Percentiles rank a stretch among this genome's conserved stretches.
These are phyloP conservation scores for Cryphonectria parasitica DNA, from an alignment of 2,329 filamentous ascomycete species.

Conservation along the genomic window DNA sequence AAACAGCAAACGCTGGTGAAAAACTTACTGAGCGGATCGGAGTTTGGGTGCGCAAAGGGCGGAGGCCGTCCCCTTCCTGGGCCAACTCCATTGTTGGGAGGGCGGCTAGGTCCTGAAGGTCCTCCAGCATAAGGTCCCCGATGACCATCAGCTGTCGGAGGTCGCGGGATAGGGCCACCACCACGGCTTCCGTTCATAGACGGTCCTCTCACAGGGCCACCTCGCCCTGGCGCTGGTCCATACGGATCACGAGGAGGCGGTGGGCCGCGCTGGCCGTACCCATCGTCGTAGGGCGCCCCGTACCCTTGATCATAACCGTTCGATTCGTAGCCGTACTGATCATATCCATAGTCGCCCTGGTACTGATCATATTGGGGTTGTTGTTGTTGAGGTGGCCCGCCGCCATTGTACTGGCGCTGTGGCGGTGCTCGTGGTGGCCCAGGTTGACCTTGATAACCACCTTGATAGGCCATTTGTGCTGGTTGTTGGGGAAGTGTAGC, in stretches of 20 bases:
- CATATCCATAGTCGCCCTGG: conserved; percentile 51
- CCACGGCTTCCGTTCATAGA: conserved; percentile 50
- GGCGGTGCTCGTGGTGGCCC: conserved; percentile 45
- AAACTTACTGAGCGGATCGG: conserved; percentile 48
- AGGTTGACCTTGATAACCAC: conserved; percentile 48
- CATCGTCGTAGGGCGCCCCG: conserved; percentile 46
- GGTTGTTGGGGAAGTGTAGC: not conserved
- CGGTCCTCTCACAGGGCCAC: conserved; percentile 46
- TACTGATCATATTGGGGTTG: conserved; percentile 51
- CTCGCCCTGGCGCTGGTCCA: conserved; percentile 43
- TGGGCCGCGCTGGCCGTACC: conserved; percentile 49
- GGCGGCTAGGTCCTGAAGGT: conserved; percentile 39
- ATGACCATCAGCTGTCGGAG: conserved; percentile 44
- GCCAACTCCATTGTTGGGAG: conserved; percentile 36
- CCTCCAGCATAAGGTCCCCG: conserved; percentile 32
- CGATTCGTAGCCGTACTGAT: conserved; percentile 42
- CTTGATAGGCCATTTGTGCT: conserved; percentile 55
- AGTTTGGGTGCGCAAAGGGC: conserved; percentile 42
- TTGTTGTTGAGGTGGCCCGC: conserved; percentile 39
- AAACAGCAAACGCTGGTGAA: conserved; percentile 11
- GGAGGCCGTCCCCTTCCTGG: conserved; percentile 46
- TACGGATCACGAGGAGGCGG: conserved; percentile 51
- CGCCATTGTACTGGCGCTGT: conserved; percentile 42
- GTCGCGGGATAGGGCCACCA: conserved; percentile 49
- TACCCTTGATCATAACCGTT: conserved; percentile 46